Base-by-base conservation (phyloP, 352 stramenopile genomes). In the Globisporangium parvum region DNA sequence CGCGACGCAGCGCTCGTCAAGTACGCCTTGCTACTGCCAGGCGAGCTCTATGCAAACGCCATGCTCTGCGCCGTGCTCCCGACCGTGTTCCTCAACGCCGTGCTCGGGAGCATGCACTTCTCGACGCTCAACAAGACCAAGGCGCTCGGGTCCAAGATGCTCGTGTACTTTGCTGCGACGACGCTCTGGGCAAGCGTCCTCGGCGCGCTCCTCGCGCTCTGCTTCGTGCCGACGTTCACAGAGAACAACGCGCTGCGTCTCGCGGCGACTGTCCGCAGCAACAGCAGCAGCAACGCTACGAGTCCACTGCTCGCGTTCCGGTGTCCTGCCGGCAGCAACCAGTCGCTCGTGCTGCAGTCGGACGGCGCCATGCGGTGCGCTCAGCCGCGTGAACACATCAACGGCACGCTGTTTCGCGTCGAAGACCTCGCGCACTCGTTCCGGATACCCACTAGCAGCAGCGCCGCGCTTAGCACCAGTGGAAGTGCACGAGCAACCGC, bases 171-270 rank as follows among this genome's bases (percentile, higher is more conserved):
- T 62, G 37, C 67, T 40, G 49, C 54, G 3, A 57, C 65, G 11
- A 80, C 73, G 45, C 45, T 87, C 35, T 65, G 65, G 48, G 77
- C 72, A 35, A 81, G 76, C 44, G 53, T 60, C 0, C n/a, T 89
- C 20, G 79, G 79, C 17, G 68, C 67, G 24, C 37, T 86, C n/a
- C 48, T 85, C 20, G 69, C 60, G 17, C 51, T 80, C 20, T 65
- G 56, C n/a, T 63, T 78, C 24, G 62, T 68, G 33, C 60, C 67
- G 21, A 59, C 76, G 40, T 68, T 86, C 9, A 60, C 61, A 2
- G 50, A 44, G 12, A 76, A 48, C 51, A 55, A 35, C 10, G 12
- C 26, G 15, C 63, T 83, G 35, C 57, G 47, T 39, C 58, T 69
- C 62, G 33, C 62, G 5, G 42, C 59, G 6, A 54, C 56, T 45